Evolutionary conservation across 2,329 filamentous ascomycete species (phyloP), one percentile per base, ranked within the genome.

Genomic region (Raffaelea arxii): DNA sequence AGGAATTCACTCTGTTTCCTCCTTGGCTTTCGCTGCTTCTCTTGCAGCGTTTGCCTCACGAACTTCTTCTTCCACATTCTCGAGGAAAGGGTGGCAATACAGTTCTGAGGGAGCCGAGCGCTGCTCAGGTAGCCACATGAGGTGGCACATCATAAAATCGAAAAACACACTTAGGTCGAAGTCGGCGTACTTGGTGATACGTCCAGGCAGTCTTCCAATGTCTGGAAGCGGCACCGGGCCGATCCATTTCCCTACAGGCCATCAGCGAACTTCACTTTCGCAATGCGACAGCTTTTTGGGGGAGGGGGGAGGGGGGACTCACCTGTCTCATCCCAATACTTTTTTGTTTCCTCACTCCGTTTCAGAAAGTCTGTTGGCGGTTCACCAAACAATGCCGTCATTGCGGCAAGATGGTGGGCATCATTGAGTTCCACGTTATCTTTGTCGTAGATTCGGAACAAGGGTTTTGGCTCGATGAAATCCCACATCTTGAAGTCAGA

Each of bases 341-440:
- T 57, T 9, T 39, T 18, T 4, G 57, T 53, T 24, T 52, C 46
- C 0, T 46, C 12, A 39, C 54, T 56, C 22, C 46, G 53, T 27
- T 48, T 37, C 1, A 60, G 51, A n/a, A 62, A 58, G 25, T 50
- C 51, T 4, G 25, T 41, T 1, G 59, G 58, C 4, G 59, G 59
- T 1, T 55, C 57, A 1, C 59, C 59, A 18, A 60, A 49, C 0
- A 60, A 49, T 1, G 57, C 54, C 1, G 54, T 56, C 50, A 61
- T 60, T 9, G 53, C 52, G 12, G 58, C 59, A 2, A 61, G 48
- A 38, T 62, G 59, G 35, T 55, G 45, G 4, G 56, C 54, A 7
- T 59, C 52, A 41, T 62, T 61, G 1, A 43, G 42, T 39, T 57
- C 56, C 43, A 44, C 4, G 3, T 48, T 53, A 1, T 52, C 49